These are phyloP conservation scores for Diplodia seriata DNA, from an alignment of 2,329 filamentous ascomycete species.

Conservation along the genomic window DNA sequence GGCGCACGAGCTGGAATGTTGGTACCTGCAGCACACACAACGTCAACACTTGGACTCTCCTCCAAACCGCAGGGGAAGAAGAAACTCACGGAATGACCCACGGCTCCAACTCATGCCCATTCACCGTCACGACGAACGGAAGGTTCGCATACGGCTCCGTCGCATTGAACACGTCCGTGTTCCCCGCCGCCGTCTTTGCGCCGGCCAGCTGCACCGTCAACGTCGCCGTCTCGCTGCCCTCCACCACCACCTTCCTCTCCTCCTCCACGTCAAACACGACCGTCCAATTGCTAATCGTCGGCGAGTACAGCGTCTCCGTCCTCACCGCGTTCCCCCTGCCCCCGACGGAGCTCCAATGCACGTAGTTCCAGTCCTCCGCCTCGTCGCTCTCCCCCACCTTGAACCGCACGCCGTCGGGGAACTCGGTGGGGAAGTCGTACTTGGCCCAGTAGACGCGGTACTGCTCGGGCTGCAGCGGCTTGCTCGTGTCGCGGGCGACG, in stretches of 20 bases:
- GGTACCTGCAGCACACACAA: conserved; percentile 53
- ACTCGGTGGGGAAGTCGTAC: conserved; percentile 66
- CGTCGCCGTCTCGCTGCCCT: conserved; percentile 46
- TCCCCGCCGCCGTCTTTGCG: conserved; percentile 67
- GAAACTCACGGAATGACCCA: conserved; percentile 63
- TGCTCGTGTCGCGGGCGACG: conserved; percentile 55
- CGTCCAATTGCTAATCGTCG: conserved; percentile 66
- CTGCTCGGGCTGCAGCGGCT: conserved; percentile 62
- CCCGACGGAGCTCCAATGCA: conserved; percentile 71
- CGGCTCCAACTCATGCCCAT: conserved; percentile 54
- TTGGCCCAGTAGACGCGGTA: conserved; percentile 68
- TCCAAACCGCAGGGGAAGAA: too few relatives aligned
- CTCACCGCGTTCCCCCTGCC: conserved; percentile 59
- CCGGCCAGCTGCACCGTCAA: conserved; percentile 69
- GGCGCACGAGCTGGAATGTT: conserved; percentile 66
- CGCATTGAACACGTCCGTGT: conserved; percentile 65
- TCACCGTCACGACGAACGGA: conserved; percentile 59
- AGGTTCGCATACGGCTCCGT: conserved; percentile 62
- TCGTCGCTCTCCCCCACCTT: conserved; percentile 61
- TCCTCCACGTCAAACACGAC: conserved; percentile 60
- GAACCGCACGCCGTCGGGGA: conserved; percentile 65
- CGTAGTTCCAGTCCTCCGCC: conserved; percentile 64
- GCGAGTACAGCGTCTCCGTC: conserved; percentile 50
- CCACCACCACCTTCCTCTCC: background rate
- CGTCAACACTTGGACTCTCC: too few relatives aligned